Conservation (phyloP, 2,329 filamentous ascomycete genomes). For the Xylaria sp. region DNA sequence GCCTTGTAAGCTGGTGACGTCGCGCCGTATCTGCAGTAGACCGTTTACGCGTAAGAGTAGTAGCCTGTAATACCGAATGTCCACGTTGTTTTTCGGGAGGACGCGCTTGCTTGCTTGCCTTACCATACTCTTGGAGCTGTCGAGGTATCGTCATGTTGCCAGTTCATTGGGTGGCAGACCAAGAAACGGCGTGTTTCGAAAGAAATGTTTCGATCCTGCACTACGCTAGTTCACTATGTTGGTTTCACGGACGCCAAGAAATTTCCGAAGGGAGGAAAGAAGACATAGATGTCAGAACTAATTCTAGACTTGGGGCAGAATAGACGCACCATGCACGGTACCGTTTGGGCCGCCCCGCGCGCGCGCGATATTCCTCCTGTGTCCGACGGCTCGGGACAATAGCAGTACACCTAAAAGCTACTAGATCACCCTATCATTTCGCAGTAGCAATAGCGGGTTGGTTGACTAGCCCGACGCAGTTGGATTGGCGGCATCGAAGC, state of each 20-base stretch:
- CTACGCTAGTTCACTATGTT: background rate
- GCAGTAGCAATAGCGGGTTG: background rate
- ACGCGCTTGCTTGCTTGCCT: background rate
- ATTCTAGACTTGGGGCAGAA: background rate
- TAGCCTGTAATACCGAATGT: background rate
- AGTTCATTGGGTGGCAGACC: background rate
- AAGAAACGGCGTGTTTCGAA: background rate
- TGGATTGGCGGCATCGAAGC: background rate
- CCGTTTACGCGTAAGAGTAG: background rate
- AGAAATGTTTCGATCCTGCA: background rate
- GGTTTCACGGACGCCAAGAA: background rate
- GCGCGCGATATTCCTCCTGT: background rate
- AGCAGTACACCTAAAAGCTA: background rate
- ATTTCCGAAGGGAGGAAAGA: background rate
- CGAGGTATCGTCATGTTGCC: background rate
- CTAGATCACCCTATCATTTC: slow-evolving; percentile 2
- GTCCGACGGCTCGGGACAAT: background rate
- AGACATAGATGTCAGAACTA: background rate
- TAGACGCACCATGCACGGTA: no score
- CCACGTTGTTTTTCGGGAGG: background rate
- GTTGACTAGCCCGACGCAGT: background rate
- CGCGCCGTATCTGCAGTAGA: background rate
- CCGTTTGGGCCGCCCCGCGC: no score
- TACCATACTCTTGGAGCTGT: background rate
- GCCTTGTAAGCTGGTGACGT: background rate